Evolutionary conservation across 1,284 basidiomycete species (phyloP).

Genomic region (Trametes polyzona): DNA sequence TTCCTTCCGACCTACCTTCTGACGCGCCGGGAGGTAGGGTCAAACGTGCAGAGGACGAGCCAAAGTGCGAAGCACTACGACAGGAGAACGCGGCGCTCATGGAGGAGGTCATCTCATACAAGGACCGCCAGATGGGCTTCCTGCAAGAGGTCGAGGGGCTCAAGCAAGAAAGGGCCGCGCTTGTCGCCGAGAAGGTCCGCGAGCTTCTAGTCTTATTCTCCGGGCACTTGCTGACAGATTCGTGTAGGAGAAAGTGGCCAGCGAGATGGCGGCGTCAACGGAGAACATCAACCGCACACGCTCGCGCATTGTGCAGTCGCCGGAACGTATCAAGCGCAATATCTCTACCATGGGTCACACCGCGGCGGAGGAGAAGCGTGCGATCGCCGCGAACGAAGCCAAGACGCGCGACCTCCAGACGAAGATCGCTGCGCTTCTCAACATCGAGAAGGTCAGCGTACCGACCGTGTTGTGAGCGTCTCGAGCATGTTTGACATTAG

Average conservation of each 20-base stretch:
- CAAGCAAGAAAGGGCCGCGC: slow-evolving; percentile 65
- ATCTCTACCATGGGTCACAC: slow-evolving; percentile 73
- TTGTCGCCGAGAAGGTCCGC: slow-evolving; percentile 55
- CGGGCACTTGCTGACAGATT: neutral
- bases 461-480: neutral
- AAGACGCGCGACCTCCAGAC: slow-evolving; percentile 77
- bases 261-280: slow-evolving; percentile 57
- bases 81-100: slow-evolving; percentile 65
- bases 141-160: slow-evolving; percentile 65
- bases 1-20: neutral
- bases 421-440: slow-evolving; percentile 72
- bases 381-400: slow-evolving; percentile 61
- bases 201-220: neutral
- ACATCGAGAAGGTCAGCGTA: slow-evolving; percentile 72
- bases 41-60: slow-evolving; percentile 72
- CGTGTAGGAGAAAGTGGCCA: slow-evolving; percentile 58
- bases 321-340: slow-evolving; percentile 81
- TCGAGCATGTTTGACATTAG: neutral
- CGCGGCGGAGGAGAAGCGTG: slow-evolving; percentile 63
- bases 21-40: slow-evolving; percentile 45
- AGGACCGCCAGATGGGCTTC: slow-evolving; percentile 63
- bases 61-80: slow-evolving; percentile 63
- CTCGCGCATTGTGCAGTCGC: slow-evolving; percentile 83
- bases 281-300: slow-evolving; percentile 66
- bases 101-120: slow-evolving; percentile 66